These are phyloP conservation scores for Rhodotorula sp. DNA, from an alignment of 1,284 basidiomycete genomes.

Conservation along the genomic window DNA sequence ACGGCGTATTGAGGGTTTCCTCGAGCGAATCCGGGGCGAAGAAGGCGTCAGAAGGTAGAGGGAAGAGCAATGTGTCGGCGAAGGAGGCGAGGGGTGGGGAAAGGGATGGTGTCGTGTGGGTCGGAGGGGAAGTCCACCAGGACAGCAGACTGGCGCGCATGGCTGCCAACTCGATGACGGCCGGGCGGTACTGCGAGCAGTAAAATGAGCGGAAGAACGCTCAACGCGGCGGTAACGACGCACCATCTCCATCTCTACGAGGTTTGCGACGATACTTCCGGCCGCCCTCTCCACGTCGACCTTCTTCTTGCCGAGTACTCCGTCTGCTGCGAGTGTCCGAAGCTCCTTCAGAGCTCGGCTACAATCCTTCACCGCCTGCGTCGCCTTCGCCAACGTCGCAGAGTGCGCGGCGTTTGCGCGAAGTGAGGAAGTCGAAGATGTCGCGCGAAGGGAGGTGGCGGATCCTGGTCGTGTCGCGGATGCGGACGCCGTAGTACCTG, in stretches of 20 bases:
- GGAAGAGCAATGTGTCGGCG: conserved; percentile 9
- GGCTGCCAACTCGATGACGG: conserved; percentile 12
- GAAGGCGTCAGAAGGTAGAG: conserved; percentile 21
- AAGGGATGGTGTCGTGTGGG: background rate
- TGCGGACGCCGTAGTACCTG: conserved; percentile 23
- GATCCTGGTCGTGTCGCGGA: conserved; percentile 10
- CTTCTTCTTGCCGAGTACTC: conserved; percentile 13
- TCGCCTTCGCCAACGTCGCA: conserved; percentile 14
- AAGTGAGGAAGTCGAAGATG: background rate
- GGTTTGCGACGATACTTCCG: conserved; percentile 61
- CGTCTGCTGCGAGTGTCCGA: conserved; percentile 46
- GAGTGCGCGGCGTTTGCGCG: background rate
- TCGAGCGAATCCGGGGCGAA: conserved; percentile 13
- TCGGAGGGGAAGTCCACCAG: conserved; percentile 6
- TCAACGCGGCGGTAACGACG: background rate
- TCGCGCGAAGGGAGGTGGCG: background rate
- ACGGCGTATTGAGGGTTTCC: conserved; percentile 12
- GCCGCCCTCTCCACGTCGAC: conserved; percentile 69
- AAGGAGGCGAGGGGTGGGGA: conserved; percentile 3
- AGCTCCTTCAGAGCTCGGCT: conserved; percentile 44
- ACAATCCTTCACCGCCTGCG: conserved; percentile 5
- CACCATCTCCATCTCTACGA: conserved; percentile 58
- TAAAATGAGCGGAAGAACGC: background rate
- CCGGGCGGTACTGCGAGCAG: conserved; percentile 22
- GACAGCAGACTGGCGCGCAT: conserved; percentile 26